Conservation (phyloP, 2,329 filamentous ascomycete genomes). For the Curvularia sp. region DNA sequence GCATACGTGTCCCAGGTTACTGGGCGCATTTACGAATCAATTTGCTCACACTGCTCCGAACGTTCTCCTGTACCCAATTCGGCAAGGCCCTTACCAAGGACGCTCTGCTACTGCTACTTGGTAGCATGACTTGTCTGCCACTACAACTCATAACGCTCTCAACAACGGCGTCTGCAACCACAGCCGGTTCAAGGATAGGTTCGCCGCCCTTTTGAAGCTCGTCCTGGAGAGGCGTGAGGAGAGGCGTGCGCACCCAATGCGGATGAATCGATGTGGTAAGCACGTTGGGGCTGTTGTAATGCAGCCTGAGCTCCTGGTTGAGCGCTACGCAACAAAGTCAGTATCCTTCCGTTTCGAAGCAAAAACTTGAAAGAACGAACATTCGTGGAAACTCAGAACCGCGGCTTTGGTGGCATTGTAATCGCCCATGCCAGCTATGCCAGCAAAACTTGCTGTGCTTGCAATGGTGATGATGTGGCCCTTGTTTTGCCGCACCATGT, state of each 20-base stretch:
- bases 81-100: conserved; percentile 54
- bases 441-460: conserved; percentile 59
- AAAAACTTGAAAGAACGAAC: conserved; percentile 50
- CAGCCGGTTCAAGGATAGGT: conserved; percentile 48
- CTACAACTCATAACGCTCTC: conserved; percentile 50
- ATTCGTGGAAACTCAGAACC: conserved; percentile 62
- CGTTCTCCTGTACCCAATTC: conserved; percentile 56
- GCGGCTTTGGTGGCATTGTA: conserved; percentile 62
- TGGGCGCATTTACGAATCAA: conserved; percentile 23
- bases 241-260: conserved; percentile 51
- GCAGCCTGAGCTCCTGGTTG: conserved; percentile 49
- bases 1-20: not conserved
- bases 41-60: conserved; percentile 32
- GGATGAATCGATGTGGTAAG: conserved; percentile 55
- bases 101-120: conserved; percentile 25
- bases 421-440: conserved; percentile 58
- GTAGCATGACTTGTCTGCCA: conserved; percentile 53
- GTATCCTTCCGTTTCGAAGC: conserved; percentile 3
- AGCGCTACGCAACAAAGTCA: conserved; percentile 30
- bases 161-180: conserved; percentile 52
- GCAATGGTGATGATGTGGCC: conserved; percentile 66
- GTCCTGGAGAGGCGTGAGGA: conserved; percentile 44
- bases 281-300: conserved; percentile 50
- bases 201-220: conserved; percentile 42
- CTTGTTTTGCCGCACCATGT: conserved; percentile 47